Evolutionary conservation across 495 filamentous ascomycete species (phyloP).

Genomic region (Penicillium malachiteum): DNA sequence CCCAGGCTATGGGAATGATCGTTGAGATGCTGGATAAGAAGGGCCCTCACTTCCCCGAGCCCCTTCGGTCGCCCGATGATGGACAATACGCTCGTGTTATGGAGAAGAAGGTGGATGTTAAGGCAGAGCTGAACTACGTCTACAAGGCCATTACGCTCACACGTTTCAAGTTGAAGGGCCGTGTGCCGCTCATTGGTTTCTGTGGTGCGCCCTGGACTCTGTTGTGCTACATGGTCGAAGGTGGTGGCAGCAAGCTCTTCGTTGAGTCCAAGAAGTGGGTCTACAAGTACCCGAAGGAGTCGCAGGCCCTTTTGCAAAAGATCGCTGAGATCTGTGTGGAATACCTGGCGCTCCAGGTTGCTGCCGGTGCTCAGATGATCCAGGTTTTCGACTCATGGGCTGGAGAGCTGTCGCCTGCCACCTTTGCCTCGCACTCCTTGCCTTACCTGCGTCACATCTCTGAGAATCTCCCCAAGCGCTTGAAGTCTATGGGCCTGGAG

Average conservation of each 20-base stretch:
- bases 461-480: conserved; percentile 64
- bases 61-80: conserved; percentile 72
- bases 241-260: conserved; percentile 91
- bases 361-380: conserved; percentile 85
- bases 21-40: conserved; percentile 98
- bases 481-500: conserved; percentile 71
- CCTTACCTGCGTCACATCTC: conserved; percentile 87
- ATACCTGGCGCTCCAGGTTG: conserved; percentile 87
- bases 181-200: conserved; percentile 95
- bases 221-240: conserved; percentile 98
- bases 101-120: conserved; percentile 75
- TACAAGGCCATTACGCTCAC: conserved; percentile 94
- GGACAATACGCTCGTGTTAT: conserved; percentile 78
- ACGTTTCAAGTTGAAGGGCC: conserved; percentile 77
- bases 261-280: conserved; percentile 92
- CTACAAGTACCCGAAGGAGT: conserved; percentile 80
- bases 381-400: conserved; percentile 99
- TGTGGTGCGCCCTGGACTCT: conserved; percentile 97
- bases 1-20: conserved; percentile 94
- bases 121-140: conserved; percentile 82
- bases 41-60: conserved; percentile 89
- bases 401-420: conserved; percentile 79
- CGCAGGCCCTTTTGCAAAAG: conserved; percentile 79
- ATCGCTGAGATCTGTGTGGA: conserved; percentile 91
- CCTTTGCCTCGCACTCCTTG: conserved; percentile 79